Conservation (phyloP, 805 yeast genomes). For the Saccharomycopsis synnaedendra region DNA sequence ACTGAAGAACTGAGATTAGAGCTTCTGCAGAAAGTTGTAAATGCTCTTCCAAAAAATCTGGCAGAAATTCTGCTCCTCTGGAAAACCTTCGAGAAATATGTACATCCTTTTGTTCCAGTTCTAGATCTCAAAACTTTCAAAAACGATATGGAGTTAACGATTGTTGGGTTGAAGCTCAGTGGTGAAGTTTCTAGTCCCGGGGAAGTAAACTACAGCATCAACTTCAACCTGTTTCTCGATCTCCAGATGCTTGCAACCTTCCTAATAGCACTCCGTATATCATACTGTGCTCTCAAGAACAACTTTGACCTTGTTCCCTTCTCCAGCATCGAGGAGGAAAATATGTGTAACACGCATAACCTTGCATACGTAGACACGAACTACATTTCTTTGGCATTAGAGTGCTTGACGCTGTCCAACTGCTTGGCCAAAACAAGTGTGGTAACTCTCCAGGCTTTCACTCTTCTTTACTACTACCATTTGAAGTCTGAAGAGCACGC, state of each 20-base stretch:
- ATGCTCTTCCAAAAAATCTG: slow-evolving; percentile 3
- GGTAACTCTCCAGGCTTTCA: not conserved
- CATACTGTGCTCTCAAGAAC: slow-evolving; percentile 4
- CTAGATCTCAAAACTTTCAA: slow-evolving; percentile 7
- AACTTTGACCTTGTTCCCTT: not conserved
- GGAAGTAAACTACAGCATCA: not conserved
- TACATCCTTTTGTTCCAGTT: slow-evolving; percentile 13
- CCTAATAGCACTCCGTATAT: slow-evolving; percentile 5
- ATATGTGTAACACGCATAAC: not conserved
- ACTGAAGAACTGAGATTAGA: not conserved
- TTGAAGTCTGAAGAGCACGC: slow-evolving; percentile 2
- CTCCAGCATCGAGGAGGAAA: not conserved
- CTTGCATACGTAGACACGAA: slow-evolving; percentile 4
- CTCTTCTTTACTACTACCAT: slow-evolving; percentile 2
- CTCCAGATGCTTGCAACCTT: slow-evolving; percentile 6
- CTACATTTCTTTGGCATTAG: slow-evolving; percentile 5
- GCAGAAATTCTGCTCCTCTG: slow-evolving; percentile 4
- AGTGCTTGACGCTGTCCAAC: slow-evolving; percentile 2
- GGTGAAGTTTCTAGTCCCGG: not conserved
- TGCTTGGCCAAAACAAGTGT: slow-evolving; percentile 2
- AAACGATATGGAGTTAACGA: slow-evolving; percentile 11
- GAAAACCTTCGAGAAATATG: slow-evolving; percentile 8
- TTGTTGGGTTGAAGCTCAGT: slow-evolving; percentile 7
- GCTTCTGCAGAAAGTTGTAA: slow-evolving; percentile 2
- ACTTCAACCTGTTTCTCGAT: slow-evolving; percentile 1